A percentile compares a stretch with the other conserved stretches of the same genome.
Evolutionary conservation across 371 early-diverging fungal genomes (phyloP).

Genomic region (Rhizomucor pusillus): DNA sequence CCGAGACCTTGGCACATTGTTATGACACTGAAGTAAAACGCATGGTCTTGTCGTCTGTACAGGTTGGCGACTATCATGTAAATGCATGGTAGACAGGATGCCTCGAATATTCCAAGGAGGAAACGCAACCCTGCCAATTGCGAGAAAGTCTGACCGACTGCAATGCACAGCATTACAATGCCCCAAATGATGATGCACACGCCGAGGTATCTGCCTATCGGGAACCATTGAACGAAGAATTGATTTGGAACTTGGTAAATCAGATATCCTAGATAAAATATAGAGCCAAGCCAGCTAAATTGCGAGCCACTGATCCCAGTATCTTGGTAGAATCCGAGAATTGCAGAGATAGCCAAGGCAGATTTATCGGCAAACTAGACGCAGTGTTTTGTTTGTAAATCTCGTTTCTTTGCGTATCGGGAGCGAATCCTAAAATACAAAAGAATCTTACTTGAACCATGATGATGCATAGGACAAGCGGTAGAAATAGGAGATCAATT

Average conservation of each 20-base stretch:
- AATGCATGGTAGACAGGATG: conserved; percentile 25
- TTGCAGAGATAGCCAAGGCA: conserved; percentile 23
- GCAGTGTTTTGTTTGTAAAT: too few relatives aligned
- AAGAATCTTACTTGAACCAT: conserved; percentile 27
- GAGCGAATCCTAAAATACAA: background rate
- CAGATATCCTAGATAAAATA: conserved; percentile 10
- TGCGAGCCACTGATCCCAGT: conserved; percentile 20
- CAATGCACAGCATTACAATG: conserved; percentile 16
- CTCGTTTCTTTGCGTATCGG: too few relatives aligned
- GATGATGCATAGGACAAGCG: conserved; percentile 22
- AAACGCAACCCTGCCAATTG: conserved; percentile 24
- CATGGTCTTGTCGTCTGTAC: conserved; percentile 37
- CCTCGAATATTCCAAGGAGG: conserved; percentile 38
- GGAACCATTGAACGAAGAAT: conserved; percentile 21
- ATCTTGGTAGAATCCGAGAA: conserved; percentile 23
- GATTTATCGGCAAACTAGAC: conserved; percentile 29
- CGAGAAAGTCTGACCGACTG: conserved; percentile 22
- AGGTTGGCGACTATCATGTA: conserved; percentile 23
- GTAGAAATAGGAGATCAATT: conserved; percentile 23
- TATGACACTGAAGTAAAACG: conserved; percentile 20
- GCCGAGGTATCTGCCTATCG: conserved; percentile 22
- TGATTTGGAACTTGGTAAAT: conserved; percentile 7
- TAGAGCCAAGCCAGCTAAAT: conserved; percentile 18
- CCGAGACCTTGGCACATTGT: conserved; percentile 24
- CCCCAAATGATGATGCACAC: conserved; percentile 28